These are phyloP conservation scores for Cordyceps cateniannulata DNA, from an alignment of 2,329 filamentous ascomycete genomes.

Conservation along the genomic window DNA sequence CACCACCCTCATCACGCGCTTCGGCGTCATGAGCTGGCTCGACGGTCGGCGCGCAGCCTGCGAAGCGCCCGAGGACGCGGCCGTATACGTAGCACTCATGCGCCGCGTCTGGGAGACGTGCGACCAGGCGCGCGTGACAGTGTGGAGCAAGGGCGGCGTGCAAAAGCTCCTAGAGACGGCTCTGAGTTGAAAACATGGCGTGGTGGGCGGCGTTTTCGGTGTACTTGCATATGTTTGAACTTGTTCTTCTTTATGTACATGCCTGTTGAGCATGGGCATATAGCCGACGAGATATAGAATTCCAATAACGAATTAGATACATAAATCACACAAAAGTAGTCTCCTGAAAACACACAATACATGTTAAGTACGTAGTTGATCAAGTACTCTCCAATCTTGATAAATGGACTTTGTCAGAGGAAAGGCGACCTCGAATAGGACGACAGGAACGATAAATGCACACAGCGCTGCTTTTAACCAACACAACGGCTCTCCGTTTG, in stretches of 20 bases:
- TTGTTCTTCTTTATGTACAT: background rate
- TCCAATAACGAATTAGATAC: background rate
- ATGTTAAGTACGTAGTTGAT: background rate
- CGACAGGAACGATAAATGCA: no score
- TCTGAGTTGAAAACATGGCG: background rate
- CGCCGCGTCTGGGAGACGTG: constrained; percentile 56
- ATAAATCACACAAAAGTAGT: background rate
- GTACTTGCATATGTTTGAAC: background rate
- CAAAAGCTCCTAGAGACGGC: constrained; percentile 21
- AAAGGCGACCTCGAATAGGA: no score
- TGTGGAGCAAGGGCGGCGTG: constrained; percentile 57
- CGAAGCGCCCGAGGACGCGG: constrained; percentile 34
- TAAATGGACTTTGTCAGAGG: no score
- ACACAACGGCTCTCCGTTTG: no score
- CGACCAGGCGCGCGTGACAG: constrained; percentile 56
- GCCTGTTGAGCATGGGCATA: background rate
- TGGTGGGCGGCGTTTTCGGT: background rate
- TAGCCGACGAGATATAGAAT: background rate
- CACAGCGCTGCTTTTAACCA: no score
- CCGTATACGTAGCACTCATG: constrained; percentile 49
- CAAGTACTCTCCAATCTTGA: no score
- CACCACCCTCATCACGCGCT: constrained; percentile 72
- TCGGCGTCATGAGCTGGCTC: constrained; percentile 70
- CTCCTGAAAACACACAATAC: background rate
- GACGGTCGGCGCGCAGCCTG: constrained; percentile 49